Percentiles rank a stretch among this genome's conserved stretches.
Evolutionary conservation across 345 rosid genomes (phyloP).

Genomic region (Citrus mangshanensis): DNA sequence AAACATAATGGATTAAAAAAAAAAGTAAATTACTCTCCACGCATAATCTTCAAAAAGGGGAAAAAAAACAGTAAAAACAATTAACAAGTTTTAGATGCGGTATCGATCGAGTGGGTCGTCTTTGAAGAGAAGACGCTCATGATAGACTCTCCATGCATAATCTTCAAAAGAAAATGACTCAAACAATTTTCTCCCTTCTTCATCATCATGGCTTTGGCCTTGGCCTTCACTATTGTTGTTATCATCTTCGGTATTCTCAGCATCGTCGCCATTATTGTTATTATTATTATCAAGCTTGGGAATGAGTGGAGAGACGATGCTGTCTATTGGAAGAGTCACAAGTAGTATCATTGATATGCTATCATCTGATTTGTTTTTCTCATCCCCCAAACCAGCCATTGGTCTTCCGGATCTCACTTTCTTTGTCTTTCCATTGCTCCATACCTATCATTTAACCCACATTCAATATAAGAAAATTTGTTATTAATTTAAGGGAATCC

Average conservation of each 20-base stretch:
- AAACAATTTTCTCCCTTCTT: constrained; percentile 29
- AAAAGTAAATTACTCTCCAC: not conserved
- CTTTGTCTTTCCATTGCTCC: constrained; percentile 74
- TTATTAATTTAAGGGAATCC: no score
- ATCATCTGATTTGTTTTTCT: constrained; percentile 17
- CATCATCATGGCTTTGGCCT: not conserved
- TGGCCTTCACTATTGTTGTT: not conserved
- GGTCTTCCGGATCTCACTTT: constrained; percentile 65
- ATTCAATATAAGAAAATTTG: not conserved
- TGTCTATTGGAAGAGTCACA: constrained; percentile 54
- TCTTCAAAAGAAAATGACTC: constrained; percentile 63
- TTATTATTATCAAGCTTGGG: not conserved
- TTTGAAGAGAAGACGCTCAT: constrained; percentile 54
- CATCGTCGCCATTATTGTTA: not conserved
- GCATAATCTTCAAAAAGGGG: not conserved
- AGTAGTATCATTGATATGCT: constrained; percentile 54
- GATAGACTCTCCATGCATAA: constrained; percentile 81
- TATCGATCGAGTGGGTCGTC: constrained; percentile 77
- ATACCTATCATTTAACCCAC: constrained; percentile 44
- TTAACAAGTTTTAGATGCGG: constrained; percentile 21
- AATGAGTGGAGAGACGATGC: constrained; percentile 48
- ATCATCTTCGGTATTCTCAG: constrained; percentile 14
- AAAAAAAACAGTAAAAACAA: not conserved
- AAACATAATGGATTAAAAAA: no score
- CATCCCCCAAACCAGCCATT: constrained; percentile 27